Conservation (phyloP, 2,329 filamentous ascomycete species). For the Aspergillus sp. region DNA sequence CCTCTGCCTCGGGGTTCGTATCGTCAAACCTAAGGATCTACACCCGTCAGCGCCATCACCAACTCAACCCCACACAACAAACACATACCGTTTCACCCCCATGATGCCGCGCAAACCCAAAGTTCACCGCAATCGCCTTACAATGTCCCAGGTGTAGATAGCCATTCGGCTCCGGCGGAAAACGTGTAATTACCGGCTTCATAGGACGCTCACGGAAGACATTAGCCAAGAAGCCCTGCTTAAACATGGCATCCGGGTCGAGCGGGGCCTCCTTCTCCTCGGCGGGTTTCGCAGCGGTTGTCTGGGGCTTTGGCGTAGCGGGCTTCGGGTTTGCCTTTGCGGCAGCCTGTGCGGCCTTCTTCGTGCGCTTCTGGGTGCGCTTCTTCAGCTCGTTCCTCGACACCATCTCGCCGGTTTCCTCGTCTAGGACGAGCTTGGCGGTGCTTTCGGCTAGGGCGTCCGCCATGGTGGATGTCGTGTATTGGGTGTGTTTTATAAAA, state of each 20-base stretch:
- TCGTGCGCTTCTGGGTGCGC: constrained; percentile 23
- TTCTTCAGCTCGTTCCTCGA: constrained; percentile 32
- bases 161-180: constrained; percentile 87
- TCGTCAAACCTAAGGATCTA: constrained; percentile 74
- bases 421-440: constrained; percentile 23
- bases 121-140: constrained; percentile 95
- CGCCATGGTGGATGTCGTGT: constrained; percentile 10
- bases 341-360: constrained; percentile 28
- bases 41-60: constrained; percentile 1
- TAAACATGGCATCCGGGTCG: constrained; percentile 69
- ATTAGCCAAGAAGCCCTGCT: constrained; percentile 71
- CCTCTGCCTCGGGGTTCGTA: constrained; percentile 91
- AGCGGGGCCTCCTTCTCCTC: constrained; percentile 19
- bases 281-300: constrained; percentile 17
- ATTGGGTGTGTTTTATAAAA: too few relatives aligned
- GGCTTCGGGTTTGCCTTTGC: constrained; percentile 42
- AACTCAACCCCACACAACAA: neutral
- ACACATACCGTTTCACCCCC: constrained; percentile 58
- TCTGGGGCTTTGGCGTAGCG: constrained; percentile 25
- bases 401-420: constrained; percentile 24
- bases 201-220: constrained; percentile 68
- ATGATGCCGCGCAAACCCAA: constrained; percentile 85
- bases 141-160: constrained; percentile 91
- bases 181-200: constrained; percentile 61
- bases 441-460: constrained; percentile 17